These are phyloP conservation scores for Botryosphaeria dothidea DNA, from an alignment of 2,329 filamentous ascomycete genomes.

Conservation along the genomic window DNA sequence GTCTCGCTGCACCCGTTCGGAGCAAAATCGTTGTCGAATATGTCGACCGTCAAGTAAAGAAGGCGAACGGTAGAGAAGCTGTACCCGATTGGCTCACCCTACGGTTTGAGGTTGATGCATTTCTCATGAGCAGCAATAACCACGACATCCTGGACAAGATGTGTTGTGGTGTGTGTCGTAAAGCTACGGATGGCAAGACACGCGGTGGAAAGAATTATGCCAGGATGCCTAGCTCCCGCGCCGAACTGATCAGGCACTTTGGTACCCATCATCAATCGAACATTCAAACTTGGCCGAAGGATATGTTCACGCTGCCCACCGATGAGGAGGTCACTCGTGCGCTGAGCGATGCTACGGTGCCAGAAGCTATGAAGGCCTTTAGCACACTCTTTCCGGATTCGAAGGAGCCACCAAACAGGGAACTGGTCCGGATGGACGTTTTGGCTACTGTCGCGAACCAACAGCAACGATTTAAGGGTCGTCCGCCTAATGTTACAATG, in stretches of 20 bases:
- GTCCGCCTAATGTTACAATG: slow-evolving; percentile 2
- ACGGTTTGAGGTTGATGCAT: slow-evolving; percentile 13
- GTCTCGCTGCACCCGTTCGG: slow-evolving; percentile 24
- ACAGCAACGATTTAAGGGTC: slow-evolving; percentile 11
- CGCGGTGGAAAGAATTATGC: slow-evolving; percentile 19
- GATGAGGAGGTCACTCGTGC: slow-evolving; percentile 12
- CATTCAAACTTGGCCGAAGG: slow-evolving; percentile 14
- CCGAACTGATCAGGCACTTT: slow-evolving; percentile 18
- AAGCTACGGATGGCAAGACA: slow-evolving; percentile 4
- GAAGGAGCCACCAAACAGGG: slow-evolving; percentile 15
- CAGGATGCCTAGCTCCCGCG: slow-evolving; percentile 14
- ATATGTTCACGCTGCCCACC: slow-evolving; percentile 18
- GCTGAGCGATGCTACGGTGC: neutral
- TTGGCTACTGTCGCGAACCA: slow-evolving; percentile 13
- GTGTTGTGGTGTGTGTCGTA: slow-evolving; percentile 17
- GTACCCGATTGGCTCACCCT: slow-evolving; percentile 2
- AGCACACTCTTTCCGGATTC: slow-evolving; percentile 9
- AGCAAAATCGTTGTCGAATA: slow-evolving; percentile 31
- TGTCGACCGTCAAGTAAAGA: slow-evolving; percentile 19
- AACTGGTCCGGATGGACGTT: slow-evolving; percentile 7
- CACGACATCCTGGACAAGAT: slow-evolving; percentile 19
- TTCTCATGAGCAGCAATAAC: slow-evolving; percentile 17
- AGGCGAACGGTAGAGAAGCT: slow-evolving; percentile 1
- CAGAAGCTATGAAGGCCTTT: slow-evolving; percentile 11
- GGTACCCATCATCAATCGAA: slow-evolving; percentile 3